Evolutionary conservation across 345 rosid genomes (phyloP), one percentile per base, ranked within the genome.

Genomic region (Corchorus olitorius): DNA sequence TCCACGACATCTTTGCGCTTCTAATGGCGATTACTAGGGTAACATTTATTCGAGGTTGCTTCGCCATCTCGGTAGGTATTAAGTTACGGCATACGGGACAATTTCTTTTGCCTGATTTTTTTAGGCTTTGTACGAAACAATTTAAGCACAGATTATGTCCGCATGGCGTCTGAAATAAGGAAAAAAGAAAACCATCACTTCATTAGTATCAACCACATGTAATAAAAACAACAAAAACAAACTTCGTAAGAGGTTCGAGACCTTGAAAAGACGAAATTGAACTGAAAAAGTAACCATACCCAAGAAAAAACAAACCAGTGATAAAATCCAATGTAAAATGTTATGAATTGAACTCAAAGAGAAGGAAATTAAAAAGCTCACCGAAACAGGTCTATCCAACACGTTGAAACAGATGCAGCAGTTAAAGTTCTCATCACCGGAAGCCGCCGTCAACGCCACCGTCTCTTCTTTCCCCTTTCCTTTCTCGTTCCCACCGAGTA

Each of bases 141-240:
- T 80, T 86, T 62, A 91, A 55, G 75, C 93, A 89, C 65, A 86
- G 89, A 62, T 89, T 89, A 77, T 89, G 95, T 0, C 90, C 93
- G 56, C 93, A 89, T 15, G 91, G 89, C 7, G 87, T 88, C 95
- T 91, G 89, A 39, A 39, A 39, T 4, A 39, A 39, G 43, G 6
- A 39, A 20, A 83, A 72, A 64, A 65, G 20, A 27, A 76, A 19
- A 78, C 0, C 55, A 64, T 11, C 14, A 27, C 10, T 52, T 16
- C 3, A 1, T 50, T 35, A 39, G 1, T 4, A 39, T 27, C 27
- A 27, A 27, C 27, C 27, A 27, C 27, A 27, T 27, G 27, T 27
- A 27, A 15, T 6, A 59, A 20, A 59, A n/a, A 14, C 34, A 20
- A 59, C 27, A 59, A n/a, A 59, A 59, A 9, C 10, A n/a, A 34